Evolutionary conservation across 441 rosid genomes (phyloP).

Genomic region (Aleurites moluccanus): DNA sequence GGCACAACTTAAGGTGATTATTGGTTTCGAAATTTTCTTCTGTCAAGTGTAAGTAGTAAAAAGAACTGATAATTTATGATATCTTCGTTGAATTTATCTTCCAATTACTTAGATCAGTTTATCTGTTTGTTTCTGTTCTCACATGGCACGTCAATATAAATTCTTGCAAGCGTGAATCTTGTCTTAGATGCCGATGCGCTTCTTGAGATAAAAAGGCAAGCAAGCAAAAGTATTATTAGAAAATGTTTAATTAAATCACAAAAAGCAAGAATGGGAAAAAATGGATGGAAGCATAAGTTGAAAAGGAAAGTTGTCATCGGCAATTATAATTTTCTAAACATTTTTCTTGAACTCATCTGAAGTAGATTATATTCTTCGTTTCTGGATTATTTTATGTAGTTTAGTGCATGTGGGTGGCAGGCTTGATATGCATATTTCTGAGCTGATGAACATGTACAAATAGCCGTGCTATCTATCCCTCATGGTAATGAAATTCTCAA

Average conservation of each 20-base stretch:
- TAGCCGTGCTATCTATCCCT: not conserved
- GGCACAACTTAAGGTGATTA: slow-evolving; percentile 58
- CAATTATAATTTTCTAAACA: too few relatives aligned
- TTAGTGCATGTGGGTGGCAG: not conserved
- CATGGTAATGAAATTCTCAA: not conserved
- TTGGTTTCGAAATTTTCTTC: not conserved
- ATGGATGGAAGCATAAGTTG: too few relatives aligned
- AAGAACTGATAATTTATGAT: not conserved
- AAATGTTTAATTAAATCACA: not conserved
- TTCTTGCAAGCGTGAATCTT: too few relatives aligned
- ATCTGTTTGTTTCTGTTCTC: too few relatives aligned
- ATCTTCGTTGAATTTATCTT: not conserved
- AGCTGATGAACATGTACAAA: not conserved
- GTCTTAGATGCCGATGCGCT: too few relatives aligned
- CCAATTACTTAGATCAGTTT: not conserved
- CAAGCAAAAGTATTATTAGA: not conserved
- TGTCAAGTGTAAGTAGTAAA: not conserved
- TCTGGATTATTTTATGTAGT: too few relatives aligned
- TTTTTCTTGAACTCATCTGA: too few relatives aligned
- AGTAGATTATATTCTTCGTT: too few relatives aligned
- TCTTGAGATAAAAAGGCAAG: too few relatives aligned
- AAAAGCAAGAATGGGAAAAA: not conserved
- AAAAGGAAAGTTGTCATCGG: too few relatives aligned
- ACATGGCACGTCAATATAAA: too few relatives aligned
- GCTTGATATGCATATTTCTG: not conserved